Conservation (phyloP, 139 green algal genomes). For the Picochlorum costavermella region DNA sequence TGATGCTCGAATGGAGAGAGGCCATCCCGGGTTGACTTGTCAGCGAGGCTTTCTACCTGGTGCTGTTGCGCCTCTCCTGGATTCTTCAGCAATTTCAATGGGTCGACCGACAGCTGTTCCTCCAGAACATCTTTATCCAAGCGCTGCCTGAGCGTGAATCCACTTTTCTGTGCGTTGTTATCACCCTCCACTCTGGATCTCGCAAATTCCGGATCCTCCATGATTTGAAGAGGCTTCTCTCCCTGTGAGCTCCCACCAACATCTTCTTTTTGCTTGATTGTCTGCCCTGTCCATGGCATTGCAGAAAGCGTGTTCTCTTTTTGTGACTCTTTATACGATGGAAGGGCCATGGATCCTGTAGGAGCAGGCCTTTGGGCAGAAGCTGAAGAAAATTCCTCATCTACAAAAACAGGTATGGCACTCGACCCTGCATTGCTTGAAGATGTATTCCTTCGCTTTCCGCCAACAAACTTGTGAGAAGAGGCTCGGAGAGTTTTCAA, state of each 20-base stretch:
- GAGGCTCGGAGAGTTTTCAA: conserved; percentile 24
- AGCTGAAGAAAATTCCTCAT: conserved; percentile 53
- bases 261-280: conserved; percentile 29
- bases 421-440: background rate
- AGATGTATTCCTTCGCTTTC: too few relatives aligned
- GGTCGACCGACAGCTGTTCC: conserved; percentile 1
- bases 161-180: too few relatives aligned
- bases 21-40: background rate
- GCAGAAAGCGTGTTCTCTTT: conserved; percentile 46
- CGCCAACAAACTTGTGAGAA: too few relatives aligned
- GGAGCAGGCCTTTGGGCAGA: conserved; percentile 6
- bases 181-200: too few relatives aligned
- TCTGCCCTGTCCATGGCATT: conserved; percentile 29
- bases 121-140: background rate
- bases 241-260: background rate
- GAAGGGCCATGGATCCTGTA: conserved; percentile 20
- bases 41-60: background rate
- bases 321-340: conserved; percentile 21
- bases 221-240: background rate
- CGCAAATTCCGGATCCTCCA: background rate
- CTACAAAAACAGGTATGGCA: conserved; percentile 45
- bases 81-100: background rate
- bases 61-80: background rate
- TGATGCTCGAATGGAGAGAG: conserved; percentile 17
- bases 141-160: background rate